Base-by-base conservation (phyloP, 495 filamentous ascomycete genomes). In the Pseudotulostoma volvatum region DNA sequence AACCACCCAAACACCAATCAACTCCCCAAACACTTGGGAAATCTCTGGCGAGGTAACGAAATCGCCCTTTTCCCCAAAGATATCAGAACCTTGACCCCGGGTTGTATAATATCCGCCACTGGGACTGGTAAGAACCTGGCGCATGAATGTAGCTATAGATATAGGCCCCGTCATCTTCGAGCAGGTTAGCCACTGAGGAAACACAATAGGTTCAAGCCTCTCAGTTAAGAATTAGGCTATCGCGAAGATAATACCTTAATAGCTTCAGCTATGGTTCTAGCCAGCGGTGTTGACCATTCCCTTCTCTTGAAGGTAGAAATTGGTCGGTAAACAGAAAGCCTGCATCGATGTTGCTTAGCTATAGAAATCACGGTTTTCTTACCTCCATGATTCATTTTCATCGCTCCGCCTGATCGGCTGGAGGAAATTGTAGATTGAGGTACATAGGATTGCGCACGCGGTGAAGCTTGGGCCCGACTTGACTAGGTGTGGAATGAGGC, bases 11-110 rank as follows among this genome's bases (percentile, higher is more conserved):
- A 97, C 71, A 1, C 85, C 90, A 34, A 94, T 61, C 13, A 97
- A 68, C 56, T 97, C 90, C 16, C 90, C 90, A 61, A 96, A 96
- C 11, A 95, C 72, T 54, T 97, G 90, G 2, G 85, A 93, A 48
- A 97, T 95, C 58, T 97, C 90, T 0, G 90, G 90, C 4, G 85
- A 93, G 0, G 90, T 97, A 33, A 95, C 81, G 42, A 97, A 97
- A 55, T 97, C 90, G 18, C 90, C 90, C 49, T 80, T 79, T 38
- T 70, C 66, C 1, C 90, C 92, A 47, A 97, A 96, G 33, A 87
- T 86, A 49, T 93, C 85, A 9, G 70, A 67, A 17, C 64, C 75
- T 23, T 46, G 50, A 25, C 70, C 61, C 21, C 70, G 71, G 2
- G 79, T 71, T 3, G 84, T 94, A 61, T 97, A 97, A 64, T 97